phyloP scores from a whole-genome alignment of 2,329 filamentous ascomycete species.

The Diaporthe citriasiana region DNA sequence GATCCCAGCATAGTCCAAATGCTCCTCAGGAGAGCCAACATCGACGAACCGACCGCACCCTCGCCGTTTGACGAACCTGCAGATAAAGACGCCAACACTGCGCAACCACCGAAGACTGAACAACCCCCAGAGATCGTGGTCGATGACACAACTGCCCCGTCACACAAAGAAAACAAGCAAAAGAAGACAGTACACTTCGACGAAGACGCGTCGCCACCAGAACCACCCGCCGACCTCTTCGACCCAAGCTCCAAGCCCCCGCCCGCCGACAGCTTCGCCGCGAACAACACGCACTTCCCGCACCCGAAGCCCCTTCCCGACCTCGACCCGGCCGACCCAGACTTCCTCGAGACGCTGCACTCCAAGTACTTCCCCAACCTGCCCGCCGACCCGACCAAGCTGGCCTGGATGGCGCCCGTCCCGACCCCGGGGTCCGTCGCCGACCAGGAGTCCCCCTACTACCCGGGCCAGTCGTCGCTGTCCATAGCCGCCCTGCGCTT shows the following conservation, averaged over 20 bases:
- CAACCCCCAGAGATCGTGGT: conserved; percentile 53
- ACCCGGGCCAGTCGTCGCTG: conserved; percentile 80
- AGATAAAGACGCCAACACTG: background rate
- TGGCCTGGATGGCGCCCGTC: conserved; percentile 86
- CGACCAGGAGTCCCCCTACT: conserved; percentile 82
- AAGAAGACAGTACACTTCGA: conserved; percentile 55
- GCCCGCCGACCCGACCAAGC: conserved; percentile 82
- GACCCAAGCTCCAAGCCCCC: conserved; percentile 37
- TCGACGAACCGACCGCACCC: conserved; percentile 71
- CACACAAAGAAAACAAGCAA: conserved; percentile 45
- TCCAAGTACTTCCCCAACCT: conserved; percentile 94
- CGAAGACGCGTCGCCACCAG: conserved; percentile 58
- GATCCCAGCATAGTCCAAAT: conserved; percentile 82
- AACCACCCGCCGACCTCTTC: conserved; percentile 59
- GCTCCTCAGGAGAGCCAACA: conserved; percentile 81
- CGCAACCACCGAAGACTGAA: conserved; percentile 35
- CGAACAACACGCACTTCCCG: conserved; percentile 73
- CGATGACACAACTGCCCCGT: conserved; percentile 49
- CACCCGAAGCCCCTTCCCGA: conserved; percentile 70
- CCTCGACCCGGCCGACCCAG: conserved; percentile 85
- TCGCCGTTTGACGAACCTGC: conserved; percentile 58
- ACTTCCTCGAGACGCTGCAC: conserved; percentile 89
- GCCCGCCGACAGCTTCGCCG: conserved; percentile 50
- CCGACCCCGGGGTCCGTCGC: conserved; percentile 72
- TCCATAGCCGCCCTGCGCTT: conserved; percentile 86